phyloP scores from a whole-genome alignment of 495 filamentous ascomycete genomes.

The Amorphotheca resinae region DNA sequence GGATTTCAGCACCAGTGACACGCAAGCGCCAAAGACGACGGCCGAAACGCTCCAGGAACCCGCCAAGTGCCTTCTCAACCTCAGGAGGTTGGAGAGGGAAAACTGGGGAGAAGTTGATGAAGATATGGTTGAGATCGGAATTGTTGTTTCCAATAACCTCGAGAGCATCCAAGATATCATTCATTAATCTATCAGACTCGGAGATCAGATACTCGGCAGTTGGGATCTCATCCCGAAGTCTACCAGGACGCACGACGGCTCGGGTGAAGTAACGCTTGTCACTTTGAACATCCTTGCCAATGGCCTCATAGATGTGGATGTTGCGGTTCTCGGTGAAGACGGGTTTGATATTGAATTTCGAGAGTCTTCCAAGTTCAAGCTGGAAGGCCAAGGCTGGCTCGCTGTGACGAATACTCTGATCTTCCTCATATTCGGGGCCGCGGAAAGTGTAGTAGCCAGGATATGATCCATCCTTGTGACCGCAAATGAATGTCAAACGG shows the following conservation, averaged over 20 bases:
- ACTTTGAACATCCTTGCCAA: slow-evolving; percentile 84
- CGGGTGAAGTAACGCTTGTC: slow-evolving; percentile 98
- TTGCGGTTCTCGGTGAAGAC: slow-evolving; percentile 98
- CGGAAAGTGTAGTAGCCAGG: slow-evolving; percentile 98
- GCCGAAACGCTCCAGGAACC: slow-evolving; percentile 93
- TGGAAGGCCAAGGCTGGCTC: slow-evolving; percentile 97
- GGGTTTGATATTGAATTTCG: slow-evolving; percentile 94
- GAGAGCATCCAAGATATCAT: slow-evolving; percentile 91
- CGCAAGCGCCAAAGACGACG: slow-evolving; percentile 91
- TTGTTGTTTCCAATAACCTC: slow-evolving; percentile 99
- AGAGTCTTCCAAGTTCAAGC: slow-evolving; percentile 82
- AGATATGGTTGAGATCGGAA: slow-evolving; percentile 99
- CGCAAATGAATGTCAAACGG: slow-evolving; percentile 91
- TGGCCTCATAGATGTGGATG: slow-evolving; percentile 95
- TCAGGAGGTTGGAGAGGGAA: slow-evolving; percentile 85
- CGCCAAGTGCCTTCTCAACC: slow-evolving; percentile 86
- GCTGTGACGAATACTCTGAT: slow-evolving; percentile 89
- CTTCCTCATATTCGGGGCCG: slow-evolving; percentile 78
- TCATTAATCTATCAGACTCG: slow-evolving; percentile 91
- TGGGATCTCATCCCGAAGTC: slow-evolving; percentile 91
- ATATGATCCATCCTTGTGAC: slow-evolving; percentile 86
- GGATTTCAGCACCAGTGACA: slow-evolving; percentile 94
- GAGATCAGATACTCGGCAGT: slow-evolving; percentile 97
- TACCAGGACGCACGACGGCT: slow-evolving; percentile 82
- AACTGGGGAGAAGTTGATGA: slow-evolving; percentile 95